phyloP scores from a whole-genome alignment of 768 basidiomycete genomes.

The Pisolithus orientalis region DNA sequence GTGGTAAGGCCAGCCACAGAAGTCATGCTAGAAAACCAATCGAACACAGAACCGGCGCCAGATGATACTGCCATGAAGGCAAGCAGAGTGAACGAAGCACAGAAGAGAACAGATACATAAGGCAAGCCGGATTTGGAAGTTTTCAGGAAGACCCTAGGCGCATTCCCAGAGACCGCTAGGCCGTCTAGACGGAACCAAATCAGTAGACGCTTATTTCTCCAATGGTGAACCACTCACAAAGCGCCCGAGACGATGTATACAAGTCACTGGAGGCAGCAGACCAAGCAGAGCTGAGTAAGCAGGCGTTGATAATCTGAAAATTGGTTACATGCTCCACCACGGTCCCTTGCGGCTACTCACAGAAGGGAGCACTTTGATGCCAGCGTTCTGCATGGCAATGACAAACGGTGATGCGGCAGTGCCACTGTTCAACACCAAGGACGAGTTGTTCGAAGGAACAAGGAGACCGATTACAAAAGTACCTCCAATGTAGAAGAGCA shows the following conservation, averaged over 20 bases:
- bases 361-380: conserved; percentile 81
- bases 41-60: conserved; percentile 70
- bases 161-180: conserved; percentile 72
- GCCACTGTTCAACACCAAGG: conserved; percentile 45
- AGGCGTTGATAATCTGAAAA: conserved; percentile 68
- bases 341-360: conserved; percentile 32
- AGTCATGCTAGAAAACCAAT: conserved; percentile 78
- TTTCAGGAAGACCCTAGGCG: conserved; percentile 70
- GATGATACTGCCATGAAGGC: conserved; percentile 74
- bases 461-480: conserved; percentile 78
- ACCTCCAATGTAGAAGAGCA: conserved; percentile 69
- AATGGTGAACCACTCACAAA: conserved; percentile 48
- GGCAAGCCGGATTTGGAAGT: conserved; percentile 75
- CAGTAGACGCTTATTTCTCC: not conserved
- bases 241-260: conserved; percentile 81
- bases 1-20: conserved; percentile 64
- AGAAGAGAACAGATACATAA: conserved; percentile 62
- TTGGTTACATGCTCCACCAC: not conserved
- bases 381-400: conserved; percentile 78
- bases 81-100: conserved; percentile 59
- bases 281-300: conserved; percentile 84
- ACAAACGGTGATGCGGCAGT: conserved; percentile 84
- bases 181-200: conserved; percentile 47
- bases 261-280: conserved; percentile 87
- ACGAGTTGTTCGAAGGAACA: conserved; percentile 61